Conservation (phyloP, 116 monocot genomes). For the Zostera marina region DNA sequence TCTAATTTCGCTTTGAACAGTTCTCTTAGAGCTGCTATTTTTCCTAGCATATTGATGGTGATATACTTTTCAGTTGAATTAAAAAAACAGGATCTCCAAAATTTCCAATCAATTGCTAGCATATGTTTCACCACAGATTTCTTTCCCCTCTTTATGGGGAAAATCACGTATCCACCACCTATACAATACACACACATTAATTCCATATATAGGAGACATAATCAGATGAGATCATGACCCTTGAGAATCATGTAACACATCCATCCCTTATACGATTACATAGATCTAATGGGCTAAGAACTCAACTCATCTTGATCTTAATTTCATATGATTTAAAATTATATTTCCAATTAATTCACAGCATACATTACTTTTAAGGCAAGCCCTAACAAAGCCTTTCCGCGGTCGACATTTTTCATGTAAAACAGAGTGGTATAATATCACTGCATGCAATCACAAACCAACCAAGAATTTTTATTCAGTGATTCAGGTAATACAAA, state of each 20-base stretch:
- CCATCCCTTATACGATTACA: too few species aligned
- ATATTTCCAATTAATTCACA: slow-evolving; percentile 16
- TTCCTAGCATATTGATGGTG: slow-evolving; percentile 79
- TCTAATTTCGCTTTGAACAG: slow-evolving; percentile 67
- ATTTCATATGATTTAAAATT: too few species aligned
- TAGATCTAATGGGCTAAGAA: too few species aligned
- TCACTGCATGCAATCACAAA: slow-evolving; percentile 31
- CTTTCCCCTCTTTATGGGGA: slow-evolving; percentile 67
- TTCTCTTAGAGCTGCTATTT: slow-evolving; percentile 94
- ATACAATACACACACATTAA: not conserved
- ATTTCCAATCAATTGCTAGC: slow-evolving; percentile 98
- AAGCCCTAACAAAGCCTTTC: slow-evolving; percentile 72
- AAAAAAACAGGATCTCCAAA: slow-evolving; percentile 71
- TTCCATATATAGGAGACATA: too few species aligned
- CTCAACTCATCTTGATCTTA: too few species aligned
- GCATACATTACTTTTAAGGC: slow-evolving; percentile 99
- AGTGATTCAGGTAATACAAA: too few species aligned
- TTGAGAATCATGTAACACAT: not conserved
- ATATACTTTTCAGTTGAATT: slow-evolving; percentile 68
- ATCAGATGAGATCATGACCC: not conserved
- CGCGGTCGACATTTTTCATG: slow-evolving; percentile 58
- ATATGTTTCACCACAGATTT: slow-evolving; percentile 95
- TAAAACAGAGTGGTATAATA: slow-evolving; percentile 87
- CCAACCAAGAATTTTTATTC: too few species aligned
- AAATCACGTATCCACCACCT: slow-evolving; percentile 98